Evolutionary conservation across 139 green algal genomes (phyloP), one percentile per base, ranked within the genome.

Genomic region (Raphidocelis subcapitata): DNA sequence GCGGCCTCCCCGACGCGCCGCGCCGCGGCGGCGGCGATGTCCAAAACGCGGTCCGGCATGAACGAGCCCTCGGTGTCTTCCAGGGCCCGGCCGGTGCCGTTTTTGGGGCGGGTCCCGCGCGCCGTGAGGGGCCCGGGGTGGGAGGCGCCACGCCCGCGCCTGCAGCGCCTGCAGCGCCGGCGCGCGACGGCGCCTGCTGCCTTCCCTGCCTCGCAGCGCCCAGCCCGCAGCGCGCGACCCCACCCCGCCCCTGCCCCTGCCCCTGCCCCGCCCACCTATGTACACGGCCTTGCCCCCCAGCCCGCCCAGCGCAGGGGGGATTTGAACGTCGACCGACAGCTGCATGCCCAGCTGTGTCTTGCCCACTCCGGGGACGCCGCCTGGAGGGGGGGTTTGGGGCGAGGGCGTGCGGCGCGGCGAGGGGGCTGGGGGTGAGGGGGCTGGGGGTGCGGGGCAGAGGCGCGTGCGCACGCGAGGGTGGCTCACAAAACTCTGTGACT

Each of bases 31-130:
- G 84, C 69, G 0, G 92, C 91, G 52, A 98, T 92, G n/a, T 96
- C 89, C 16, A 75, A 51, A 14, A 79, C 82, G 3, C 94, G 81
- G 54, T 98, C 93, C 3, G 85, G 73, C 83, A 92, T 94, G 75
- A 98, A 96, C 71, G 83, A 92, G 44, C 94, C 94, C 74, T 98
- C 94, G 31, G 91, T 97, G 73, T 97, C 92, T 91, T 79, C 47
- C 52, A 36, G 24, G 24, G n/a, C n/a, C n/a, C n/a, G n/a, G n/a
- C n/a, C n/a, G n/a, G n/a, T n/a, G n/a, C n/a, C n/a, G n/a, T n/a
- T n/a, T n/a, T n/a, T n/a, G n/a, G n/a, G n/a, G n/a, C n/a, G n/a
- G n/a, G n/a, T n/a, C n/a, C n/a, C n/a, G n/a, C n/a, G n/a, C n/a
- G n/a, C n/a, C n/a, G n/a, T n/a, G n/a, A n/a, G n/a, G n/a, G n/a